Base-by-base conservation (phyloP, 2,329 filamentous ascomycete genomes). In the Fusarium abutilonis region DNA sequence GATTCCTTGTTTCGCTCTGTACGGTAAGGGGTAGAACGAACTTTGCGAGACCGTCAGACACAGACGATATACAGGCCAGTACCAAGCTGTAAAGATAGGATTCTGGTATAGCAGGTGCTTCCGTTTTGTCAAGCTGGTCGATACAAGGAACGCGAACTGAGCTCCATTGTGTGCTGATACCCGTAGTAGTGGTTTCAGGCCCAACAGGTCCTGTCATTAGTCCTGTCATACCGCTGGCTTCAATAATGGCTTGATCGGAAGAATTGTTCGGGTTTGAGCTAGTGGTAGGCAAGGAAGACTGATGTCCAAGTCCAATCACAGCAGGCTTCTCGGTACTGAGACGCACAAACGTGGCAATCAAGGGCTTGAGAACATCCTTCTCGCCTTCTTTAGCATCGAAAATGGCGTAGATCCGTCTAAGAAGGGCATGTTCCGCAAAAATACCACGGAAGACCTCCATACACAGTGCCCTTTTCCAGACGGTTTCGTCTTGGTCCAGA, bases 11-110 rank as follows among this genome's bases (percentile, higher is more conserved):
- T 17, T 96, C 92, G n/a, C 80, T 80, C 6, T 92, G 89, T 1
- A 97, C 91, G 0, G 95, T 97, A 34, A 99, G 79, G 1, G 95
- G 95, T 13, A 99, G 82, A 42, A 98, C 90, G 66, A 97, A 96
- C 73, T 94, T 97, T 28, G 94, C 95, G 15, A 99, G 81, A 3
- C 92, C 93, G 71, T 99, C 95, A 0, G 94, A 96, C 45, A 99
- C 85, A 2, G 89, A 92, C 40, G 91, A 94, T 57, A 99, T 89
- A 71, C 94, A 98, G 3, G 91, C 90, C 38, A 99, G 78, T 1
- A 94, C 91, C 43, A 99, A 81, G 61, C 90, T 92, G 76, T 97
- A 98, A 8, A 97, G 84, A 70, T 99, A 99, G 0, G 95, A 97
- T 60, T 97, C 94, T 0, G 95, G 95, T 19, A 96, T 85, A 1